A percentile compares a stretch with the other conserved stretches of the same genome.
These are phyloP conservation scores for Aspergillus transmontanensis DNA, from an alignment of 2,329 filamentous ascomycete genomes.

Conservation along the genomic window DNA sequence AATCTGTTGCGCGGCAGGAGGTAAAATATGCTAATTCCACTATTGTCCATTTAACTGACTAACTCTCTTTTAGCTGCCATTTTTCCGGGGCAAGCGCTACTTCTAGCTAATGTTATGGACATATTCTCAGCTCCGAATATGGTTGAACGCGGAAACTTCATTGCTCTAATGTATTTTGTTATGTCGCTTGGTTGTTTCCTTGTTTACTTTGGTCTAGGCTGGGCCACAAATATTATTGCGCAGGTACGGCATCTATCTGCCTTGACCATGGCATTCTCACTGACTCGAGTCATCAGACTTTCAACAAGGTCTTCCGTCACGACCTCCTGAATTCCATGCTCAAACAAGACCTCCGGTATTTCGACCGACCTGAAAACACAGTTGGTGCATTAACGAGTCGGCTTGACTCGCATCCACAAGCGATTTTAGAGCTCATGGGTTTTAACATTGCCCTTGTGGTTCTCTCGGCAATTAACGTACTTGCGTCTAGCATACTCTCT, in stretches of 20 bases:
- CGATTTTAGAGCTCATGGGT: slow-evolving; percentile 48
- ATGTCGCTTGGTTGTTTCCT: slow-evolving; percentile 36
- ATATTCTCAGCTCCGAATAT: slow-evolving; percentile 2
- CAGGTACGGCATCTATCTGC: slow-evolving; percentile 23
- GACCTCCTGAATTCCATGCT: slow-evolving; percentile 23
- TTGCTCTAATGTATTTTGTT: slow-evolving; percentile 51
- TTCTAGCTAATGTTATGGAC: slow-evolving; percentile 6
- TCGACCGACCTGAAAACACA: slow-evolving; percentile 34
- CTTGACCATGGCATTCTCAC: slow-evolving; percentile 12
- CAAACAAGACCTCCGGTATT: slow-evolving; percentile 34
- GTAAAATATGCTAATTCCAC: neutral
- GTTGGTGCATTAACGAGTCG: slow-evolving; percentile 31
- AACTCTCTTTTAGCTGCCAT: neutral
- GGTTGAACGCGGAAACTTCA: slow-evolving; percentile 42
- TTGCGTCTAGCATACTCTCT: slow-evolving; percentile 50
- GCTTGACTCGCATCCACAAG: slow-evolving; percentile 41
- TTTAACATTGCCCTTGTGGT: slow-evolving; percentile 53
- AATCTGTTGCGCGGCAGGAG: neutral
- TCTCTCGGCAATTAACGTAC: slow-evolving; percentile 50
- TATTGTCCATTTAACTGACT: neutral
- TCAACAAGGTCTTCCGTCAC: neutral
- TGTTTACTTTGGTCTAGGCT: slow-evolving; percentile 37
- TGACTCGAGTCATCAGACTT: neutral
- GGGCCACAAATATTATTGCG: slow-evolving; percentile 30
- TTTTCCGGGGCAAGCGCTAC: neutral